Base-by-base conservation (phyloP, 2,329 filamentous ascomycete species). In the Monilinia laxa region DNA sequence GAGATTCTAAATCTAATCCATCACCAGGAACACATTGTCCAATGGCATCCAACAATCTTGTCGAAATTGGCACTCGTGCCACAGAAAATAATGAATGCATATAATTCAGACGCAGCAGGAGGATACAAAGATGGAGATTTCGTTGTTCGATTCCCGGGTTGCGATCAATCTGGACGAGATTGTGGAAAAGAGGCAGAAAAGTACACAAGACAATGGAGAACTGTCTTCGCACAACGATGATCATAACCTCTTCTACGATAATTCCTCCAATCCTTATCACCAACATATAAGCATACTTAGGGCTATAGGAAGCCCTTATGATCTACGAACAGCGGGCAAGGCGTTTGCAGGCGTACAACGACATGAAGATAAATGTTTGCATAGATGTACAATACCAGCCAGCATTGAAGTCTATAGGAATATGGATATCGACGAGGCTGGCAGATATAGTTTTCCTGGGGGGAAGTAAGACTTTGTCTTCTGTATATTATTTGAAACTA, bases 11-110 rank as follows among this genome's bases (percentile, higher is more conserved):
- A 28, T 62, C 56, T 73, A 18, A 67, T 16, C 54, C 49, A 20
- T n/a, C 54, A 57, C 38, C 69, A 93, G 90, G 91, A 94, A 79
- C 91, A 95, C 76, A 90, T 94, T 71, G 87, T 92, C 45, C 94
- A 97, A 82, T 99, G 95, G 96, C 95, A 99, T 76, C 93, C 94
- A 38, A 99, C 95, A 0, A 90, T 99, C 55, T 85, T 99, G 14
- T 92, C 94, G 49, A 95, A 93, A 76, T 81, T 98, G 69, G 93
- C 91, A 1, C 83, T 99, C 28, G 83, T 99, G n/a, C 93, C 94
- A 2, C 95, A 99, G 78, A 86, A 89, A 62, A 82, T 84, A 45
- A 81, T 99, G 76, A 96, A 96, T 75, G 85, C 91, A 0, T 98
- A 97, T 78, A 88, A 83, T 52, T 79, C 79, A 62, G 76, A 77